Percentiles rank a stretch among this genome's conserved stretches.
Evolutionary conservation across 495 filamentous ascomycete species (phyloP).

Genomic region (Penicillium nucicola): DNA sequence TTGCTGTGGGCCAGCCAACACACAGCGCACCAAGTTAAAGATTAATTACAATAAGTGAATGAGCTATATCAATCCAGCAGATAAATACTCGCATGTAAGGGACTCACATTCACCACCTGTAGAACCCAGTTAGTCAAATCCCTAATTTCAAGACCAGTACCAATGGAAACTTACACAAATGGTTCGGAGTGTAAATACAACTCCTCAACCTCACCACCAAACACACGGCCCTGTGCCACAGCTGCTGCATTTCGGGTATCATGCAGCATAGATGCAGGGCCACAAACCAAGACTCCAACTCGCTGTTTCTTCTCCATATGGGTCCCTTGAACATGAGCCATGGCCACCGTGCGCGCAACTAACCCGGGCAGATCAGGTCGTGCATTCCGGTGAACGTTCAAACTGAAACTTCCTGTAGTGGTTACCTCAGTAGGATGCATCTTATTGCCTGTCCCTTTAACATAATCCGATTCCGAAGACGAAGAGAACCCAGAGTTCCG

Average conservation of each 20-base stretch:
- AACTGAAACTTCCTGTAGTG: conserved; percentile 17
- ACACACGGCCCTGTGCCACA: conserved; percentile 35
- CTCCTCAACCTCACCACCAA: conserved; percentile 40
- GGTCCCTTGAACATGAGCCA: conserved; percentile 7
- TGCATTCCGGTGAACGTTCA: conserved; percentile 20
- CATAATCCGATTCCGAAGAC: conserved; percentile 7
- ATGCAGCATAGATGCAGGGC: conserved; percentile 47
- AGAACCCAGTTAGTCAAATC: background rate
- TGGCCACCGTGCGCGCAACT: conserved; percentile 26
- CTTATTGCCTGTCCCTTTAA: conserved; percentile 3
- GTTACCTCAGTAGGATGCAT: conserved; percentile 9
- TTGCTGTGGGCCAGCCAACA: too few relatives aligned
- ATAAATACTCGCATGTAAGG: background rate
- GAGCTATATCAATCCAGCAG: background rate
- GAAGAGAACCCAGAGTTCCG: conserved; percentile 5
- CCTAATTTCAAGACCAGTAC: background rate
- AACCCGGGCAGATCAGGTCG: conserved; percentile 38
- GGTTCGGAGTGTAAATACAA: conserved; percentile 52
- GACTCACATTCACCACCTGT: background rate
- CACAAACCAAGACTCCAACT: conserved; percentile 48
- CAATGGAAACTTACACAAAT: conserved; percentile 41
- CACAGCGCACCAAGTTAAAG: too few relatives aligned
- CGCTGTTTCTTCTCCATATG: conserved; percentile 19
- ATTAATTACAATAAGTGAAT: too few relatives aligned
- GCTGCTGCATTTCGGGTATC: conserved; percentile 50